A percentile compares a stretch with the other conserved stretches of the same genome.
Conservation (phyloP, 805 yeast genomes). For the Scheffersomyces spartinae region DNA sequence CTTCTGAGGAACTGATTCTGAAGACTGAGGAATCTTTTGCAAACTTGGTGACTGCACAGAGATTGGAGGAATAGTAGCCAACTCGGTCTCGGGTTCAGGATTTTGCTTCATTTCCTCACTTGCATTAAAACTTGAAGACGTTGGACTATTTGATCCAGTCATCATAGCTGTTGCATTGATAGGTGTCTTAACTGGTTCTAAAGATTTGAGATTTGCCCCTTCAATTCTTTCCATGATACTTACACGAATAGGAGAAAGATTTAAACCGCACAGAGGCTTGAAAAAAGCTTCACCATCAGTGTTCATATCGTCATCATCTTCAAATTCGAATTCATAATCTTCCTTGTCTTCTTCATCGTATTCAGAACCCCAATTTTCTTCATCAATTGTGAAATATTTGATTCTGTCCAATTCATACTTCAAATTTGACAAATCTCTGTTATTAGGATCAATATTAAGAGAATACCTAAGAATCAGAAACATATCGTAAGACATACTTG, state of each 20-base stretch:
- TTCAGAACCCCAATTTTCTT: conserved; percentile 41
- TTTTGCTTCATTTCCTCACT: too few species aligned
- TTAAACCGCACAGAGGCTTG: conserved; percentile 4
- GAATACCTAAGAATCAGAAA: conserved; percentile 73
- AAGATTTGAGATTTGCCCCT: conserved; percentile 3
- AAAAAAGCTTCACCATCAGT: conserved; percentile 4
- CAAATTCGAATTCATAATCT: conserved; percentile 11
- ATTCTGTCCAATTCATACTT: conserved; percentile 48
- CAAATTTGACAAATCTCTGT: conserved; percentile 58
- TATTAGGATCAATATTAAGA: conserved; percentile 76
- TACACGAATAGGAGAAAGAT: conserved; percentile 3
- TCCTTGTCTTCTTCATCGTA: conserved; percentile 30
- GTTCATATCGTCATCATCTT: conserved; percentile 12
- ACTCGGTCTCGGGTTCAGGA: too few species aligned
- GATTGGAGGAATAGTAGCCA: too few species aligned
- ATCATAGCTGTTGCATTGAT: too few species aligned
- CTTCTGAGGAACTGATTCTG: too few species aligned
- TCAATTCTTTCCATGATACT: conserved; percentile 1
- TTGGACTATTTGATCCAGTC: too few species aligned
- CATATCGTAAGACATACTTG: conserved; percentile 76
- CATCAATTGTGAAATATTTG: conserved; percentile 73
- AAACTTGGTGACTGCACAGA: too few species aligned
- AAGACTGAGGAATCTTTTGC: too few species aligned
- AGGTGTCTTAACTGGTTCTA: conserved; percentile 7
- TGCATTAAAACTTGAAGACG: too few species aligned